phyloP scores from a whole-genome alignment of 441 rosid species.

The Populus hybrid region DNA sequence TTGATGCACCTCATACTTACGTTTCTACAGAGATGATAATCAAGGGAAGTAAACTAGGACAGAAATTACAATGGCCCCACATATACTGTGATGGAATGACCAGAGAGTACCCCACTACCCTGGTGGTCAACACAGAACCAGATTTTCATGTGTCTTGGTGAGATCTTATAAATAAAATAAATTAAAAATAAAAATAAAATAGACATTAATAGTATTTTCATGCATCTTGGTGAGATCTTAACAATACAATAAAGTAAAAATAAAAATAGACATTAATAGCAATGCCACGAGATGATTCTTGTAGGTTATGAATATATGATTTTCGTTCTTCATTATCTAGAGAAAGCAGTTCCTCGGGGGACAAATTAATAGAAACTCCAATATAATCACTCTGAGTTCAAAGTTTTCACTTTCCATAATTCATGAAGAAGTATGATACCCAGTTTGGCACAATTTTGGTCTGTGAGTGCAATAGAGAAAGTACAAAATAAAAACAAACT shows the following conservation, averaged over 20 bases:
- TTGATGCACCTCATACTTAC: background rate
- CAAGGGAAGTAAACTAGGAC: background rate
- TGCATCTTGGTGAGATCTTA: background rate
- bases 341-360: background rate
- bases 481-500: too few species aligned
- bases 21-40: background rate
- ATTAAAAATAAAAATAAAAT: too few species aligned
- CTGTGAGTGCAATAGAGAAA: background rate
- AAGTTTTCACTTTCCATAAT: background rate
- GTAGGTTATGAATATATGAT: background rate
- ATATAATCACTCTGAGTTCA: background rate
- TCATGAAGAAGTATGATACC: background rate
- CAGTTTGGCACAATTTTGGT: background rate
- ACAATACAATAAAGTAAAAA: background rate
- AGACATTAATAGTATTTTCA: too few species aligned
- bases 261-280: background rate
- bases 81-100: background rate
- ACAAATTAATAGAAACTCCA: background rate
- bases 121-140: background rate
- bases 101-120: background rate
- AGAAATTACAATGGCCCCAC: background rate
- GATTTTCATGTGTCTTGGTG: background rate
- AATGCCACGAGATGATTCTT: background rate
- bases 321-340: background rate
- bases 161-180: too few species aligned